Evolutionary conservation across 495 filamentous ascomycete species (phyloP).

Genomic region (Aspergillus wentii): DNA sequence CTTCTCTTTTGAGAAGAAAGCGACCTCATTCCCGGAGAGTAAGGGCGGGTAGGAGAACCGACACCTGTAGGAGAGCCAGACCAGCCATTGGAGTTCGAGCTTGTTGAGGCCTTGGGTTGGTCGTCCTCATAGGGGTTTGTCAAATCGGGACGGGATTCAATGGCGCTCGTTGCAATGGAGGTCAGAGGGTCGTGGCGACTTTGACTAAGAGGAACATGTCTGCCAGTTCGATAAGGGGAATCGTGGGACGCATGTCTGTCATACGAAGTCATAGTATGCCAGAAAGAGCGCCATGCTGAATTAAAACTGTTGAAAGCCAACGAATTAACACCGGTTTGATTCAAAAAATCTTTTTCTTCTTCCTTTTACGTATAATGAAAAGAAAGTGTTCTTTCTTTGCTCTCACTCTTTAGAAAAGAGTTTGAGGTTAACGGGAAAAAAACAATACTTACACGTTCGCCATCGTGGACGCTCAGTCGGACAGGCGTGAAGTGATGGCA

Average conservation of each 20-base stretch:
- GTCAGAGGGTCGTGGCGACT: slow-evolving; percentile 68
- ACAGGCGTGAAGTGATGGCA: neutral
- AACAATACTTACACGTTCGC: slow-evolving; percentile 16
- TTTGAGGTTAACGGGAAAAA: slow-evolving; percentile 8
- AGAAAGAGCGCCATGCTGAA: slow-evolving; percentile 71
- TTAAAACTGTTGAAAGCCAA: slow-evolving; percentile 43
- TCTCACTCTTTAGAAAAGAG: no score
- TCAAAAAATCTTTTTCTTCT: slow-evolving; percentile 3
- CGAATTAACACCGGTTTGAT: no score
- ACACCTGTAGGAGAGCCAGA: slow-evolving; percentile 55
- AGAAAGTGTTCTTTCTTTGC: slow-evolving; percentile 7
- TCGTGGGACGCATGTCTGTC: slow-evolving; percentile 77
- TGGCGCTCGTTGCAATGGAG: slow-evolving; percentile 70
- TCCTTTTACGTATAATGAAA: no score
- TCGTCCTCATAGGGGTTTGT: slow-evolving; percentile 72
- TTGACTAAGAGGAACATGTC: slow-evolving; percentile 71
- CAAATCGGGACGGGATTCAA: slow-evolving; percentile 72
- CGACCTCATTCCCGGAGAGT: slow-evolving; percentile 88
- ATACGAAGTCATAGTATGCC: slow-evolving; percentile 90
- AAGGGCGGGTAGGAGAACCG: slow-evolving; percentile 57
- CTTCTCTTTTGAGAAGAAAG: slow-evolving; percentile 52
- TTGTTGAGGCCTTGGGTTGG: slow-evolving; percentile 48
- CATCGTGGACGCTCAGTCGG: slow-evolving; percentile 11
- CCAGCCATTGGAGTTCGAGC: slow-evolving; percentile 50
- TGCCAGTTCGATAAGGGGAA: slow-evolving; percentile 79